phyloP scores from a whole-genome alignment of 305 asterid species.

The Solanum hybrid region DNA sequence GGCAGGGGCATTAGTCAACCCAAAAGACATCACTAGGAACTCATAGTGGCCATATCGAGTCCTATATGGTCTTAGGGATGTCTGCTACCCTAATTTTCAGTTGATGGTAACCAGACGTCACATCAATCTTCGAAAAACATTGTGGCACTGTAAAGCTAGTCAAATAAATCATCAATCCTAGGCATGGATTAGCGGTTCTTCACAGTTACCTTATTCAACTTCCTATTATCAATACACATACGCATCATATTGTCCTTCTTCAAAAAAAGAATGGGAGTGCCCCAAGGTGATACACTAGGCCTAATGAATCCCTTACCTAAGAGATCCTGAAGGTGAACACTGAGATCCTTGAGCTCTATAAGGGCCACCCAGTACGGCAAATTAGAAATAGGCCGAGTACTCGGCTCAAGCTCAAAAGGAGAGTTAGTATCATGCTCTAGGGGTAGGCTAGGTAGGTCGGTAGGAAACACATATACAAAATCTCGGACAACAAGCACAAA shows the following conservation, averaged over 20 bases:
- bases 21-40: background rate
- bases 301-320: background rate
- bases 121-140: background rate
- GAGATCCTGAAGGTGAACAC: background rate
- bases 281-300: background rate
- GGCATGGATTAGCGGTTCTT: background rate
- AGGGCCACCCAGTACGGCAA: background rate
- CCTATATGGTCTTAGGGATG: background rate
- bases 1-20: background rate
- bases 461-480: background rate
- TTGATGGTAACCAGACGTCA: background rate
- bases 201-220: background rate
- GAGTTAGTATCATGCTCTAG: background rate
- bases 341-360: background rate
- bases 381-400: background rate
- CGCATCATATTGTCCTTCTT: background rate
- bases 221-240: background rate
- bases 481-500: background rate
- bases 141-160: background rate
- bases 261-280: too few relatives aligned
- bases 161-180: background rate
- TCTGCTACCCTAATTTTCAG: background rate
- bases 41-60: background rate
- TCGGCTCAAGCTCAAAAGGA: background rate
- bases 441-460: background rate